A percentile compares a stretch with the other conserved stretches of the same genome.
These are phyloP conservation scores for Silene uniflora DNA, from an alignment of 148 eudicot species.

Conservation along the genomic window DNA sequence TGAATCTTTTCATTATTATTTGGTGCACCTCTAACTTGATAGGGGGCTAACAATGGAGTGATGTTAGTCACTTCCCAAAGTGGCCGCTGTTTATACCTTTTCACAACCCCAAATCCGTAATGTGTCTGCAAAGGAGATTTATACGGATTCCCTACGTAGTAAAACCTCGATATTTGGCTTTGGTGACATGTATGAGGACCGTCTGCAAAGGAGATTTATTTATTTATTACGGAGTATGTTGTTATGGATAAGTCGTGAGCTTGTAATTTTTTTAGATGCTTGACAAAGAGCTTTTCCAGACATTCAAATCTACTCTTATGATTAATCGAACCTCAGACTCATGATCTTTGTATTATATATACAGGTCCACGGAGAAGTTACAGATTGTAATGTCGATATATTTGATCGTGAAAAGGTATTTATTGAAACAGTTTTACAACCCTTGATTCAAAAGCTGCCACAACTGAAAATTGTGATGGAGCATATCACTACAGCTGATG, in stretches of 20 bases:
- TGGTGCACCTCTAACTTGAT: too few species aligned
- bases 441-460: conserved; percentile 69
- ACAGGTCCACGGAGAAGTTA: conserved; percentile 98
- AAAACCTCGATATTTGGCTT: too few species aligned
- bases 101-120: too few species aligned
- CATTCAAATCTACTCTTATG: background rate
- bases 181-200: too few species aligned
- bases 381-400: conserved; percentile 72
- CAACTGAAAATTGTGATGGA: conserved; percentile 91
- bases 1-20: too few species aligned
- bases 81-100: too few species aligned
- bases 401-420: conserved; percentile 93
- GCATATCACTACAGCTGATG: conserved; percentile 90
- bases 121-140: too few species aligned
- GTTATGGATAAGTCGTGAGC: background rate
- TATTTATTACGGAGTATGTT: background rate
- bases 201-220: background rate
- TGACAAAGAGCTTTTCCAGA: background rate
- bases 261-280: background rate
- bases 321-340: background rate
- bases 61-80: too few species aligned
- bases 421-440: conserved; percentile 70
- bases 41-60: too few species aligned
- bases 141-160: too few species aligned
- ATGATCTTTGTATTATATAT: conserved; percentile 3